phyloP scores from a whole-genome alignment of 2,329 filamentous ascomycete species.

The Alternaria triticimaculans region DNA sequence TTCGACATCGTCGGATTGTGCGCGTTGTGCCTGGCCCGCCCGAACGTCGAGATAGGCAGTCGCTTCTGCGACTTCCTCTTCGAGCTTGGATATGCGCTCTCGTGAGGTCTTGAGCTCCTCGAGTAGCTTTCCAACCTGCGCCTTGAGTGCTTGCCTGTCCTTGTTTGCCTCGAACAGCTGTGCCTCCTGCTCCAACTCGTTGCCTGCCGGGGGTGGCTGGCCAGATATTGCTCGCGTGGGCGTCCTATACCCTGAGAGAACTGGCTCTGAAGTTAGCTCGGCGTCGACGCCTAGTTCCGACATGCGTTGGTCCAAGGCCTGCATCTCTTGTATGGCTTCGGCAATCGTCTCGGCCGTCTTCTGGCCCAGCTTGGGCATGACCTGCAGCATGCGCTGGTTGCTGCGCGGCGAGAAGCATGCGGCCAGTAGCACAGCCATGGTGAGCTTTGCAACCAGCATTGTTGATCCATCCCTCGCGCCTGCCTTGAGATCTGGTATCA shows the following conservation, averaged over 20 bases:
- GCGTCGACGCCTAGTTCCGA: constrained; percentile 45
- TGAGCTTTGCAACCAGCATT: constrained; percentile 51
- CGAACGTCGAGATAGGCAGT: constrained; percentile 53
- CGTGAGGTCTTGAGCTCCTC: constrained; percentile 52
- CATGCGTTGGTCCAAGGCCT: constrained; percentile 45
- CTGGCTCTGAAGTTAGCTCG: constrained; percentile 43
- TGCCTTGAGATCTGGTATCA: constrained; percentile 57
- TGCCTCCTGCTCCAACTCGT: constrained; percentile 58
- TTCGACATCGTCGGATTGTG: constrained; percentile 52
- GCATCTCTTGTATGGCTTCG: constrained; percentile 50
- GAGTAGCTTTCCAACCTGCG: constrained; percentile 49
- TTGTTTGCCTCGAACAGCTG: constrained; percentile 57
- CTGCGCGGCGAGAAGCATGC: constrained; percentile 56
- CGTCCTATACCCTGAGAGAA: constrained; percentile 41
- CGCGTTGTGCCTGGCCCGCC: constrained; percentile 45
- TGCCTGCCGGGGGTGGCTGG: constrained; percentile 32
- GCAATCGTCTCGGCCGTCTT: constrained; percentile 49
- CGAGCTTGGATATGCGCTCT: constrained; percentile 52
- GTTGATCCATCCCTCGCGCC: constrained; percentile 55
- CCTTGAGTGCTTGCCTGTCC: constrained; percentile 53
- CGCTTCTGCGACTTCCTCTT: constrained; percentile 57
- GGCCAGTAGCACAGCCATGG: constrained; percentile 58
- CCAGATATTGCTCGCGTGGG: constrained; percentile 42
- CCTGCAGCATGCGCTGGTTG: constrained; percentile 56
- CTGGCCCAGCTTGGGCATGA: constrained; percentile 48